These are phyloP conservation scores for Penicillium digitatum DNA, from an alignment of 2,329 filamentous ascomycete genomes.

Conservation along the genomic window DNA sequence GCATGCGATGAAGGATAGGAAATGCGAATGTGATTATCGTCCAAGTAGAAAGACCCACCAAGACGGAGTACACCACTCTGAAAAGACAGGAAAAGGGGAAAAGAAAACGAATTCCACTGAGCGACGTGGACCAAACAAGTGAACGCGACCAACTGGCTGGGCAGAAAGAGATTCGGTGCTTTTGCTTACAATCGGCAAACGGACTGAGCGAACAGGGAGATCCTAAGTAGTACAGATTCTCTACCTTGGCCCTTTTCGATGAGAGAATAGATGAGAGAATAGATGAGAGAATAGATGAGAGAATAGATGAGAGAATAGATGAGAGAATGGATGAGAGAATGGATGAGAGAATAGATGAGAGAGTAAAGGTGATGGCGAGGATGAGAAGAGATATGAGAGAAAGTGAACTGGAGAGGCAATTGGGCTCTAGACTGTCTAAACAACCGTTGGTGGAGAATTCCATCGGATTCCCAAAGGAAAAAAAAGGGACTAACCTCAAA, in stretches of 20 bases:
- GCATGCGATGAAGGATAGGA: not conserved
- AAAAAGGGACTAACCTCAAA: not conserved
- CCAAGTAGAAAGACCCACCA: not conserved
- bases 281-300: too few species aligned
- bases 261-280: constrained; percentile 2
- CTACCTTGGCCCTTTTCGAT: not conserved
- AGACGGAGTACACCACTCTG: not conserved
- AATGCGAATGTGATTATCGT: constrained; percentile 2
- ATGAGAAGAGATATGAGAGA: not conserved
- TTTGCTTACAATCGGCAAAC: constrained; percentile 21
- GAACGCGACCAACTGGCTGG: constrained; percentile 19
- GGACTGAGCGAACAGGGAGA: constrained; percentile 17
- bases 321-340: not conserved
- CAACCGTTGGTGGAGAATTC: constrained; percentile 7
- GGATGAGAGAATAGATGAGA: not conserved
- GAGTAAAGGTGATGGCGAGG: not conserved
- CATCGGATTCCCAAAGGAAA: not conserved
- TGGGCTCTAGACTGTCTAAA: constrained; percentile 4
- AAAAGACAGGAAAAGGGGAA: constrained; percentile 8
- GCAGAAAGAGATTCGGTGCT: constrained; percentile 14
- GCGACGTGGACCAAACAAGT: constrained; percentile 20
- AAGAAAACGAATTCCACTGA: constrained; percentile 8
- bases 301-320: too few species aligned
- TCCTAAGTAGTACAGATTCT: constrained; percentile 8
- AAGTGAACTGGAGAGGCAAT: not conserved